A percentile compares a stretch with the other conserved stretches of the same genome.
Conservation (phyloP, 768 basidiomycete genomes). For the Rhizopogon vesiculosus region DNA sequence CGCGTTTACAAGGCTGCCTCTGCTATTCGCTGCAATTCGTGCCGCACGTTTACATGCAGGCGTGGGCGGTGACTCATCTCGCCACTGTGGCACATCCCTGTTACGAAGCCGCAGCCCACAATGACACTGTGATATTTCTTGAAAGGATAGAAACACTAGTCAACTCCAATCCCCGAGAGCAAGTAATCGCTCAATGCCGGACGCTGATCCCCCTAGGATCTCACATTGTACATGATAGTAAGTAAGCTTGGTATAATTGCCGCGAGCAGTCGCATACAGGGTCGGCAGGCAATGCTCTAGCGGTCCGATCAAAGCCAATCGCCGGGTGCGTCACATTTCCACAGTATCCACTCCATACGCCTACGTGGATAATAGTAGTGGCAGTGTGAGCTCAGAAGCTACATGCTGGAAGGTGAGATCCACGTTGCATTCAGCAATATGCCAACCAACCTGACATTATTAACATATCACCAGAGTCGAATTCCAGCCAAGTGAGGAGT, state of each 20-base stretch:
- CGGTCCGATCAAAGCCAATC: no score
- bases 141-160: neutral
- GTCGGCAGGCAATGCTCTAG: no score
- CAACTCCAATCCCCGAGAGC: neutral
- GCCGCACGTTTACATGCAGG: constrained; percentile 1
- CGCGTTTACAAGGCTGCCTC: neutral
- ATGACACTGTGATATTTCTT: neutral
- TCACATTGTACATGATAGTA: no score
- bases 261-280: no score
- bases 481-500: neutral
- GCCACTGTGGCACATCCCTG: neutral
- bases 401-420: no score
- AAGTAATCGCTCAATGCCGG: neutral
- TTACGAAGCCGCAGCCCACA: neutral
- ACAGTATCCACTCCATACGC: no score
- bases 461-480: neutral
- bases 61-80: constrained; percentile 1
- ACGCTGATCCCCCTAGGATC: neutral
- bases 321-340: no score
- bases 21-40: neutral
- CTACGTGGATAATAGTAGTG: neutral
- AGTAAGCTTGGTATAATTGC: no score
- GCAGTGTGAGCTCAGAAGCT: neutral
- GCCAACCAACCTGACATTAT: neutral
- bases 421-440: neutral